phyloP scores from a whole-genome alignment of 2,329 filamentous ascomycete genomes.

The Trichoderma asperellum region DNA sequence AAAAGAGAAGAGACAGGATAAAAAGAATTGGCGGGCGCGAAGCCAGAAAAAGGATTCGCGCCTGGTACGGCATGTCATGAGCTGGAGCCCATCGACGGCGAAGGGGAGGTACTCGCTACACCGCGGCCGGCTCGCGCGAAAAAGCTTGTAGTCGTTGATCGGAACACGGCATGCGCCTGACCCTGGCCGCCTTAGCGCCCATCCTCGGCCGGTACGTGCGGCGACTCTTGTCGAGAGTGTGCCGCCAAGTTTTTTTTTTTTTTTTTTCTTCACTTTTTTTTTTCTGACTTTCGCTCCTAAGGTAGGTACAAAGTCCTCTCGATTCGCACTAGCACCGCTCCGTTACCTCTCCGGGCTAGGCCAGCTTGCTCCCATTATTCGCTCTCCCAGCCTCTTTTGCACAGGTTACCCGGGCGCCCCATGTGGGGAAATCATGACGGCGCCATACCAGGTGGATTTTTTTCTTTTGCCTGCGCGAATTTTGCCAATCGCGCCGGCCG shows the following conservation, averaged over 20 bases:
- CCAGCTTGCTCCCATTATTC: not conserved
- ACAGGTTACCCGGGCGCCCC: conserved; percentile 26
- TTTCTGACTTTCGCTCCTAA: not conserved
- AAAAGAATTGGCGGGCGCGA: conserved; percentile 10
- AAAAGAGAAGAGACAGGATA: not conserved
- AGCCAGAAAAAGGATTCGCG: conserved; percentile 23
- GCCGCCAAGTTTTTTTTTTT: conserved; percentile 20
- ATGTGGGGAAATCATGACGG: conserved; percentile 27
- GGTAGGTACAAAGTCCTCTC: not conserved
- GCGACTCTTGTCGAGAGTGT: not conserved
- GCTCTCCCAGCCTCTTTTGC: conserved; percentile 13
- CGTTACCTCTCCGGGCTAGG: not conserved
- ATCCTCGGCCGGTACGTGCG: conserved; percentile 27
- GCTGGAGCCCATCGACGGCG: not conserved
- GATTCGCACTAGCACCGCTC: not conserved
- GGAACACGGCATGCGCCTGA: conserved; percentile 29
- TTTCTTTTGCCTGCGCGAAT: conserved; percentile 29
- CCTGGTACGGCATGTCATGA: conserved; percentile 1
- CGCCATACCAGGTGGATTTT: conserved; percentile 15
- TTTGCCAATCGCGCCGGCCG: conserved; percentile 23
- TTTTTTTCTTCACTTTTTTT: not conserved
- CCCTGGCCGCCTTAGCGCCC: conserved; percentile 23
- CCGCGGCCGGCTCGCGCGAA: conserved; percentile 6
- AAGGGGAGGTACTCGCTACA: conserved; percentile 7
- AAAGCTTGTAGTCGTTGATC: conserved; percentile 25